Percentiles rank a stretch among this genome's conserved stretches.
phyloP scores from a whole-genome alignment of 1,139 yeast genomes.

The Hyphopichia pseudoburtonii region DNA sequence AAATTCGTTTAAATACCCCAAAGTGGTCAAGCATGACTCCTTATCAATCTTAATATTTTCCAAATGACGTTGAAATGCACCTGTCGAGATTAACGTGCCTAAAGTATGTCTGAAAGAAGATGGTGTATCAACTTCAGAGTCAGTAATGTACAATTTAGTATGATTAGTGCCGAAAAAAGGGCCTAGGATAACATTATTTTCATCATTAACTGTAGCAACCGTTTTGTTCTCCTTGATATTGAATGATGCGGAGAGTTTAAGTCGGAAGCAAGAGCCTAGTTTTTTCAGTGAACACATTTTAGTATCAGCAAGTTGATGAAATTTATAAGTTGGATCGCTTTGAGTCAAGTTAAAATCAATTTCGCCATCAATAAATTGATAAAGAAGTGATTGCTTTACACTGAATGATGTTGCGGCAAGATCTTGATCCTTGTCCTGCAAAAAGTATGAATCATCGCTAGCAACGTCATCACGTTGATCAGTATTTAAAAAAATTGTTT shows the following conservation, averaged over 20 bases:
- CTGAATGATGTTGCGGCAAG: constrained; percentile 22
- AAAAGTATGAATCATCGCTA: constrained; percentile 15
- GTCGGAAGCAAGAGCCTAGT: constrained; percentile 42
- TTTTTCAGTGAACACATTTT: constrained; percentile 35
- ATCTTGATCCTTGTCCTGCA: background rate
- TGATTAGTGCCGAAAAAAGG: constrained; percentile 45
- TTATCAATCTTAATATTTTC: constrained; percentile 35
- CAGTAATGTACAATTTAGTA: constrained; percentile 62
- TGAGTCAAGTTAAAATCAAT: constrained; percentile 26
- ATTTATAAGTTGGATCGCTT: background rate
- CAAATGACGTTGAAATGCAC: constrained; percentile 28
- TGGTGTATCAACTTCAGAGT: constrained; percentile 50
- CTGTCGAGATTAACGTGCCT: constrained; percentile 40
- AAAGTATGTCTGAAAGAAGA: constrained; percentile 34
- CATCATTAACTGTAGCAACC: constrained; percentile 35
- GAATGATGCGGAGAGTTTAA: constrained; percentile 47
- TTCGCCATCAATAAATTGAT: constrained; percentile 65
- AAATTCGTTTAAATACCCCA: constrained; percentile 31
- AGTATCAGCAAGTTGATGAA: constrained; percentile 24
- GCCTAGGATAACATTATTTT: constrained; percentile 46
- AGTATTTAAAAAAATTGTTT: constrained; percentile 58
- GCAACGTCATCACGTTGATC: constrained; percentile 40
- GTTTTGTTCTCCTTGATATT: constrained; percentile 29
- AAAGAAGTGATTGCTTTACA: constrained; percentile 45
- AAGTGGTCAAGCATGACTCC: constrained; percentile 35